Conservation (phyloP, 495 filamentous ascomycete genomes). For the Hypoxylon lienhwacheense region DNA sequence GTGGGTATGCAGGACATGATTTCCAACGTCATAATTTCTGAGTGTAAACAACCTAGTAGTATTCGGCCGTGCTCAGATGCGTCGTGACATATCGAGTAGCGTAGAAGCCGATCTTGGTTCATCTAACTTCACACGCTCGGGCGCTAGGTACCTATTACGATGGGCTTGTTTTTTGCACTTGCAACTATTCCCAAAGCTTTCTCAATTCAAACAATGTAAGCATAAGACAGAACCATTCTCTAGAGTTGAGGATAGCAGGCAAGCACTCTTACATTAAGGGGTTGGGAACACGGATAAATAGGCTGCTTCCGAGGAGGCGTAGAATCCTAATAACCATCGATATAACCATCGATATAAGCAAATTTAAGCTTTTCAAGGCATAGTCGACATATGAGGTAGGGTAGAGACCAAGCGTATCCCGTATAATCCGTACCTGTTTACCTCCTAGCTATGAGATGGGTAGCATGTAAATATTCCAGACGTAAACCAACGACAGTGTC, state of each 20-base stretch:
- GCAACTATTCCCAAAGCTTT: neutral
- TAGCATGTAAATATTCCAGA: neutral
- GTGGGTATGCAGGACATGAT: neutral
- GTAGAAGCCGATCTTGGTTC: conserved; percentile 23
- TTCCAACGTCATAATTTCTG: neutral
- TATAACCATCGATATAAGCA: too few relatives aligned
- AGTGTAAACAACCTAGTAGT: neutral
- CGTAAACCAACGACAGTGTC: neutral
- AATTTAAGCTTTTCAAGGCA: too few relatives aligned
- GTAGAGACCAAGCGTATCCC: neutral
- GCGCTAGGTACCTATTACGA: neutral
- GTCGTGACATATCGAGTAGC: conserved; percentile 8
- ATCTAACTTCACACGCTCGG: conserved; percentile 12
- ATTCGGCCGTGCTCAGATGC: neutral
- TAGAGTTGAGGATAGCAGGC: too few relatives aligned
- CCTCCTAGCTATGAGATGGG: too few relatives aligned
- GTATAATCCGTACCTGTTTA: neutral
- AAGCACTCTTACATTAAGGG: too few relatives aligned
- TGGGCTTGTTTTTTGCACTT: neutral
- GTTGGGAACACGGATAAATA: too few relatives aligned
- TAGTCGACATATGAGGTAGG: too few relatives aligned
- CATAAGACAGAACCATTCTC: too few relatives aligned
- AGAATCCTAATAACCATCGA: too few relatives aligned
- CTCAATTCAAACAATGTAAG: neutral
- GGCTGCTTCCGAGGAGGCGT: too few relatives aligned